Evolutionary conservation across 2,329 filamentous ascomycete genomes (phyloP).

Genomic region (Aspergillus calidoustus): DNA sequence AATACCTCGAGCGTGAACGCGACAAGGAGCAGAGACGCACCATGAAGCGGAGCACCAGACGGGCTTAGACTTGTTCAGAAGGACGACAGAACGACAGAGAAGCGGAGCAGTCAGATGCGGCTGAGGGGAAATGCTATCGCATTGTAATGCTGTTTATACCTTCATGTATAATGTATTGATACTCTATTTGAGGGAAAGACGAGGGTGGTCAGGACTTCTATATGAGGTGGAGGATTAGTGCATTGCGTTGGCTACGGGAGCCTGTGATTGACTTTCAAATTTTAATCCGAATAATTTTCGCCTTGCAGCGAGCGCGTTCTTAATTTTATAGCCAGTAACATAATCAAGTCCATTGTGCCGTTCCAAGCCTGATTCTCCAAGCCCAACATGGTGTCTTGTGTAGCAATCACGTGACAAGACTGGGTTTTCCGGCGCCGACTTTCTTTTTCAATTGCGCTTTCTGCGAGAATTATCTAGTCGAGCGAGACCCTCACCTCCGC

Average conservation of each 20-base stretch:
- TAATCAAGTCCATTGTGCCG: background rate
- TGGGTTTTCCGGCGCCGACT: constrained; percentile 40
- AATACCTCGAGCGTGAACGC: constrained; percentile 79
- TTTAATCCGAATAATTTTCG: background rate
- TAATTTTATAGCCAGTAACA: background rate
- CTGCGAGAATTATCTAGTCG: constrained; percentile 18
- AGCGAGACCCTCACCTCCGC: constrained; percentile 19
- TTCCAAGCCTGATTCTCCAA: background rate
- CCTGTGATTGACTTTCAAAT: background rate
- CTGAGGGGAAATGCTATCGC: constrained; percentile 22
- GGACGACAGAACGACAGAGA: background rate
- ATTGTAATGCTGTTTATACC: constrained; percentile 26
- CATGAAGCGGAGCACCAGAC: constrained; percentile 66
- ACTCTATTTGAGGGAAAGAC: constrained; percentile 18
- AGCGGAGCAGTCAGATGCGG: constrained; percentile 2
- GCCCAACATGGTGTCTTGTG: background rate
- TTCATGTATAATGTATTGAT: constrained; percentile 32
- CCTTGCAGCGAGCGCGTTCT: background rate
- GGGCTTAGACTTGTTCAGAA: constrained; percentile 41
- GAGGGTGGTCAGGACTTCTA: background rate
- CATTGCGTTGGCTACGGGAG: background rate
- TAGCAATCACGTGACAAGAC: constrained; percentile 32
- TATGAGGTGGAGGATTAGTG: background rate
- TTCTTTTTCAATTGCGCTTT: constrained; percentile 35
- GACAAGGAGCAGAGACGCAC: constrained; percentile 71